Conservation (phyloP, 2,329 filamentous ascomycete species). For the Colletotrichum orchidophilum region DNA sequence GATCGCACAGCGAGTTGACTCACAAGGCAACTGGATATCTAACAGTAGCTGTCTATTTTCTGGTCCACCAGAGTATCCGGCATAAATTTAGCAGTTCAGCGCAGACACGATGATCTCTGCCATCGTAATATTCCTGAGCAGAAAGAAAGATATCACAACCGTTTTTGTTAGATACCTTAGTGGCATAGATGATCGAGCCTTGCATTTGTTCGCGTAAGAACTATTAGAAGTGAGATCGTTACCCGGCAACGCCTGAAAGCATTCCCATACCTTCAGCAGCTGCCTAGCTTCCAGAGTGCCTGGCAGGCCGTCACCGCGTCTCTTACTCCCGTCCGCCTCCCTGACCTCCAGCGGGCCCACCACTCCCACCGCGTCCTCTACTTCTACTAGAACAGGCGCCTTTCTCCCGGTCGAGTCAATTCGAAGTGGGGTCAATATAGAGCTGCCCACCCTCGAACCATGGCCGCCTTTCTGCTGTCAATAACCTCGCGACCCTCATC, state of each 20-base stretch:
- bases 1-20: rapidly evolving
- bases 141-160: too few species aligned
- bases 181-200: too few species aligned
- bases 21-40: not conserved
- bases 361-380: not conserved
- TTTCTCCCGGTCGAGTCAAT: not conserved
- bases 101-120: too few species aligned
- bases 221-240: not conserved
- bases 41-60: too few species aligned
- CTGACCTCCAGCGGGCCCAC: not conserved
- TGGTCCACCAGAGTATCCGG: too few species aligned
- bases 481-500: not conserved
- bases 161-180: too few species aligned
- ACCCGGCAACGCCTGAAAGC: not conserved
- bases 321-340: not conserved
- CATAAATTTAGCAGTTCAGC: too few species aligned
- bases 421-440: not conserved
- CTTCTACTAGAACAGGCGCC: not conserved
- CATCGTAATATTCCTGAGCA: too few species aligned
- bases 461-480: not conserved
- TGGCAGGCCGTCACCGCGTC: not conserved
- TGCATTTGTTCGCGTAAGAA: not conserved
- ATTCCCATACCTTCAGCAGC: not conserved
- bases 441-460: not conserved
- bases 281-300: not conserved